A percentile compares a stretch with the other conserved stretches of the same genome.
These are phyloP conservation scores for Ganoderma sp. DNA, from an alignment of 1,284 basidiomycete genomes.

Conservation along the genomic window DNA sequence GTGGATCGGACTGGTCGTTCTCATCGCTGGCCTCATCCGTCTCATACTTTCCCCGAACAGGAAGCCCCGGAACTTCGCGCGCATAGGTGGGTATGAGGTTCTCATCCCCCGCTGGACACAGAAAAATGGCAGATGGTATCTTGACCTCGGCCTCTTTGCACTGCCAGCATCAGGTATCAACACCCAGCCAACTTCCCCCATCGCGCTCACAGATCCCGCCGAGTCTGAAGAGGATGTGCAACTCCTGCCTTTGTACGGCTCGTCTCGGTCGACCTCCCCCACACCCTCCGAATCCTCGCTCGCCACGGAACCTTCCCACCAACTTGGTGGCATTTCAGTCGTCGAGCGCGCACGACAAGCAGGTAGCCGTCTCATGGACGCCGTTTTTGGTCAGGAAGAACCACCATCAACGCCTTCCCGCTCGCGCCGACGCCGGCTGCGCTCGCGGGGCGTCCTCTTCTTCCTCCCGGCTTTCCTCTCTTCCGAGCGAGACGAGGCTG, in stretches of 20 bases:
- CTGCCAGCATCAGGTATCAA: conserved; percentile 55
- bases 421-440: conserved; percentile 53
- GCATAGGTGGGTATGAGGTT: conserved; percentile 76
- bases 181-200: conserved; percentile 56
- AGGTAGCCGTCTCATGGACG: conserved; percentile 57
- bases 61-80: conserved; percentile 60
- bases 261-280: conserved; percentile 58
- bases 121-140: conserved; percentile 71
- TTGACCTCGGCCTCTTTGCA: conserved; percentile 68
- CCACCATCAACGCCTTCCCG: conserved; percentile 44
- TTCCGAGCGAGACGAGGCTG: conserved; percentile 54
- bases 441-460: conserved; percentile 70
- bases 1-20: conserved; percentile 77
- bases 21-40: conserved; percentile 71
- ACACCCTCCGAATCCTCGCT: conserved; percentile 52
- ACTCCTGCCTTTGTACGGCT: conserved; percentile 67
- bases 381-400: conserved; percentile 49
- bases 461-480: conserved; percentile 84
- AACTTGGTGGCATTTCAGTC: conserved; percentile 28
- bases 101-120: conserved; percentile 73
- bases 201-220: conserved; percentile 42
- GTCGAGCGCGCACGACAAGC: conserved; percentile 60
- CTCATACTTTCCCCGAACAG: conserved; percentile 55
- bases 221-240: conserved; percentile 60
- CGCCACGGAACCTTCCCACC: conserved; percentile 42